These are phyloP conservation scores for Trypanosoma brucei DNA, from an alignment of 208 protist species.

Conservation along the genomic window DNA sequence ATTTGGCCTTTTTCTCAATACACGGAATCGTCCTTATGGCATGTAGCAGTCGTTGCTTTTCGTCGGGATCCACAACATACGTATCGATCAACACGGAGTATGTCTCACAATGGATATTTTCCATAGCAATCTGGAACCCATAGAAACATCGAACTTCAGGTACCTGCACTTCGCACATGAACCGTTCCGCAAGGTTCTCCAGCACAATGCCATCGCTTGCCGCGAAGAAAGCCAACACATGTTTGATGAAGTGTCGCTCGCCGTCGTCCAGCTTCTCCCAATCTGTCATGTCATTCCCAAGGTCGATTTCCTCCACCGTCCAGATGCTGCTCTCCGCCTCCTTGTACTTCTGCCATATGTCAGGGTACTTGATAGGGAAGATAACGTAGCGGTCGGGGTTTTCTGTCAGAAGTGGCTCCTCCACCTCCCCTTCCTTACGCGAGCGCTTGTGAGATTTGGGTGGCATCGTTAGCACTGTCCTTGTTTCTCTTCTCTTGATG, in stretches of 20 bases:
- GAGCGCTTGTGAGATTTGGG: slow-evolving; percentile 1
- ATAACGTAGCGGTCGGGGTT: slow-evolving; percentile 97
- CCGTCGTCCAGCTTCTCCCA: slow-evolving; percentile 94
- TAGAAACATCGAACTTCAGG: slow-evolving; percentile 98
- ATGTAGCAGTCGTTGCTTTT: slow-evolving; percentile 94
- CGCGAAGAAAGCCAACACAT: slow-evolving; percentile 99
- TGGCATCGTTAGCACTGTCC: too few relatives aligned
- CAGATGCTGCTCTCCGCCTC: slow-evolving; percentile 97
- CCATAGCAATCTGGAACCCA: slow-evolving; percentile 99
- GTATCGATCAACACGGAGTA: slow-evolving; percentile 94
- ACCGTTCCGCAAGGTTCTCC: slow-evolving; percentile 96
- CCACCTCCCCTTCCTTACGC: not conserved
- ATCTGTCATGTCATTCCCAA: slow-evolving; percentile 91
- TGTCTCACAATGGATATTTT: slow-evolving; percentile 98
- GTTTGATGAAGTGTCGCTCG: slow-evolving; percentile 98
- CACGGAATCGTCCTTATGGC: slow-evolving; percentile 96
- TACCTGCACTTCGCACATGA: slow-evolving; percentile 97
- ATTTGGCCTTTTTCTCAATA: slow-evolving; percentile 97
- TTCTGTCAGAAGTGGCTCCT: slow-evolving; percentile 94
- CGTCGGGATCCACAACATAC: slow-evolving; percentile 93
- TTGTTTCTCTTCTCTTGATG: too few relatives aligned
- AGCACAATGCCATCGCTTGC: slow-evolving; percentile 98
- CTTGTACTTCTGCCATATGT: slow-evolving; percentile 99
- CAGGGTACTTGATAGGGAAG: slow-evolving; percentile 96
- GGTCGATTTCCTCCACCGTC: slow-evolving; percentile 99